Conservation (phyloP, 2,329 filamentous ascomycete genomes). For the Hypoxylon sp. region DNA sequence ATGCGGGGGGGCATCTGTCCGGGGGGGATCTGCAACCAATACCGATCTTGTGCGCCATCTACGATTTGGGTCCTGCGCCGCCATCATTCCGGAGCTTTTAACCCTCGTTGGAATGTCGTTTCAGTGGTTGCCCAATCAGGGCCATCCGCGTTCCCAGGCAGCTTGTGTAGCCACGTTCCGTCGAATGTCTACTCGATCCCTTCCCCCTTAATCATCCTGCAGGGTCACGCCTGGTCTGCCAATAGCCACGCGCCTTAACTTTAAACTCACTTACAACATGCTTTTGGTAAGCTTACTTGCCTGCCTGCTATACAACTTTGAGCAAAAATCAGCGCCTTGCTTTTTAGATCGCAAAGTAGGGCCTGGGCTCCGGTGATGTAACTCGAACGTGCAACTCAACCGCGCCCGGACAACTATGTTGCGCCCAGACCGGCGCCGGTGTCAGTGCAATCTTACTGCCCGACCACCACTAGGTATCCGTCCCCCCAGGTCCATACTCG, state of each 20-base stretch:
- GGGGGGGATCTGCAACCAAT: constrained; percentile 44
- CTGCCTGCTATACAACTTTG: neutral
- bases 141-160: constrained; percentile 32
- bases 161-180: constrained; percentile 23
- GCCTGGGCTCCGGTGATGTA: constrained; percentile 37
- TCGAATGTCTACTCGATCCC: constrained; percentile 25
- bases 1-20: constrained; percentile 39
- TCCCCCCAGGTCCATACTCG: constrained; percentile 20
- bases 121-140: constrained; percentile 38
- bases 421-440: constrained; percentile 19
- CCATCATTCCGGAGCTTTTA: constrained; percentile 39
- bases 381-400: constrained; percentile 43
- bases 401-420: constrained; percentile 39
- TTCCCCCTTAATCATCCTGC: constrained; percentile 34
- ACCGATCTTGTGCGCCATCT: constrained; percentile 39
- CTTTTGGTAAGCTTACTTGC: constrained; percentile 4
- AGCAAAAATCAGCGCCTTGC: constrained; percentile 3
- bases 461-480: constrained; percentile 12
- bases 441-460: constrained; percentile 24
- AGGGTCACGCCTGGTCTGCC: constrained; percentile 40
- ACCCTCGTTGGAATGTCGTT: constrained; percentile 43
- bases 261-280: constrained; percentile 25
- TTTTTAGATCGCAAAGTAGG: constrained; percentile 35
- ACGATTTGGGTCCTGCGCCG: constrained; percentile 36
- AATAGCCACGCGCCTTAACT: constrained; percentile 43